Base-by-base conservation (phyloP, 2,329 filamentous ascomycete species). In the Venturia pyrina region DNA sequence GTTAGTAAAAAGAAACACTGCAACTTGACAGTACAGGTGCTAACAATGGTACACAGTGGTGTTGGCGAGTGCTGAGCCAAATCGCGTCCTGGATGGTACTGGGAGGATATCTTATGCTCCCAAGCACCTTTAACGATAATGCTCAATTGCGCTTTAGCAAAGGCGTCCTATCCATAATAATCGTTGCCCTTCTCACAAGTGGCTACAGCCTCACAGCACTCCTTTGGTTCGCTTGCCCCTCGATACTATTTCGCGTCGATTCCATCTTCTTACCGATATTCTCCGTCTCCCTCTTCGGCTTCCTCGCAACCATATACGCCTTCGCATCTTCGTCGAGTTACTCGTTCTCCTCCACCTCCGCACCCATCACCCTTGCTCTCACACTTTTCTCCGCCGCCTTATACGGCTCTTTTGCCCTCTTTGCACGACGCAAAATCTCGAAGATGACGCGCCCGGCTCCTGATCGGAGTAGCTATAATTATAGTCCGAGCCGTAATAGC, bases 81-180 rank as follows among this genome's bases (percentile, higher is more conserved):
- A 72, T 73, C 1, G 76, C 79, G 28, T 77, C 77, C 41, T 78
- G 79, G 73, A 78, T 81, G 77, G 78, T 82, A 60, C 69, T 82
- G 40, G 80, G 78, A 72, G 80, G 79, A 77, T 82, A 79, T 70
- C 75, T 83, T 43, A 79, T 82, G 65, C 74, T 82, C 24, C 79
- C 80, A 7, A 75, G 77, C 34, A 77, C 81, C 64, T 82, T 79
- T 70, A 76, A 79, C 62, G 73, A 72, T 32, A 69, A 77, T 19
- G 62, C 72, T 11, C 67, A 77, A 44, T 73, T 81, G 34, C 75
- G 75, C 63, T 73, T 80, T 65, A 75, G 73, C 66, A 72, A 74
- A 61, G 72, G 73, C 0, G 75, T 76, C 5, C 69, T 82, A 7
- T 76, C 75, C 3, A 78, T 81, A 62, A 78, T 81, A 66, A 76